A percentile compares a stretch with the other conserved stretches of the same genome.
Conservation (phyloP, 2,329 filamentous ascomycete genomes). For the Ophiocordyceps sinensis region DNA sequence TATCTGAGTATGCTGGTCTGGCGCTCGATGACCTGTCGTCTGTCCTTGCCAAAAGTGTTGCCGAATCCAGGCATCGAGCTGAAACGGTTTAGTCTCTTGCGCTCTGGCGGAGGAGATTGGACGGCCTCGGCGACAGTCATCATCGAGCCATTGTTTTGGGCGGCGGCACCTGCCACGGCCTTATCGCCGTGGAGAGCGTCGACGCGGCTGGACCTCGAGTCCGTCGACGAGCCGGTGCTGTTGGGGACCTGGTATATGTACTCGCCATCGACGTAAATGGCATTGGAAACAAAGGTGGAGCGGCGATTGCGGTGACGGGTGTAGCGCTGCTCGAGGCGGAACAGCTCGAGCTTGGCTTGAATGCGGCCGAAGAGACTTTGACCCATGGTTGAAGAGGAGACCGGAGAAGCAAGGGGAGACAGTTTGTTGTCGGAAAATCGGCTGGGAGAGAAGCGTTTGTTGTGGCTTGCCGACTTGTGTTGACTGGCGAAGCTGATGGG, state of each 20-base stretch:
- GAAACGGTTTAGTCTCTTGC: constrained; percentile 39
- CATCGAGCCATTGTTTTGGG: constrained; percentile 7
- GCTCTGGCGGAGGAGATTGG: constrained; percentile 11
- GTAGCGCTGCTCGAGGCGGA: constrained; percentile 90
- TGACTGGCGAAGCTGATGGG: no score
- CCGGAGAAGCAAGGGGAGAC: no score
- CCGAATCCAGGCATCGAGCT: constrained; percentile 42
- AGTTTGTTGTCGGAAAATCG: no score
- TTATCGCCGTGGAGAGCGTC: constrained; percentile 23
- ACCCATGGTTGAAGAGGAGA: constrained; percentile 20
- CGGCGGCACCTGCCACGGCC: constrained; percentile 11
- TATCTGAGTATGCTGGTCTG: constrained; percentile 25
- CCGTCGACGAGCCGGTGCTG: constrained; percentile 41
- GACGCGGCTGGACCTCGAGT: constrained; percentile 21
- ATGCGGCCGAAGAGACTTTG: constrained; percentile 43
- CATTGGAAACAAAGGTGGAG: constrained; percentile 77
- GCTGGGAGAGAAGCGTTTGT: no score
- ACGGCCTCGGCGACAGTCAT: constrained; percentile 11
- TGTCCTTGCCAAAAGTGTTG: constrained; percentile 19
- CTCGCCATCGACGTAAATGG: constrained; percentile 88
- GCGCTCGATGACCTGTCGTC: constrained; percentile 23
- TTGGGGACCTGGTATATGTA: constrained; percentile 65
- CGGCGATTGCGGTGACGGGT: constrained; percentile 76
- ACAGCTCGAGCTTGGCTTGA: constrained; percentile 68
- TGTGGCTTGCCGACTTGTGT: no score